Conservation (phyloP, 441 rosid genomes). For the Viola pubescens region DNA sequence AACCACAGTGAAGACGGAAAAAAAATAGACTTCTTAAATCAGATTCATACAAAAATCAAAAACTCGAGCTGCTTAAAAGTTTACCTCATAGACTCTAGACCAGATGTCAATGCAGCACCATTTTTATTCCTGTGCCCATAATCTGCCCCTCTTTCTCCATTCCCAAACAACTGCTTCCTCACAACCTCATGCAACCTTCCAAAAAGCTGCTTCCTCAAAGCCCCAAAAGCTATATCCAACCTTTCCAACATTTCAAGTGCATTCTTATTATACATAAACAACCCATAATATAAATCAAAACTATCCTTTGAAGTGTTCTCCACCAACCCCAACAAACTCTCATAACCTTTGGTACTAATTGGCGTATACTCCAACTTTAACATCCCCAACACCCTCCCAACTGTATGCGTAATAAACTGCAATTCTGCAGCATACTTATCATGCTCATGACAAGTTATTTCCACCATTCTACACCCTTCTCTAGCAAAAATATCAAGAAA, state of each 20-base stretch:
- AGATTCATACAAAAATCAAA: background rate
- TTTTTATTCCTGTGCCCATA: constrained; percentile 7
- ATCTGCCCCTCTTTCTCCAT: constrained; percentile 16
- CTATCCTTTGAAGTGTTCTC: constrained; percentile 42
- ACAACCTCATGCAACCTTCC: constrained; percentile 46
- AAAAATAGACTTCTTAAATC: too few species aligned
- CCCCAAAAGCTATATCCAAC: constrained; percentile 47
- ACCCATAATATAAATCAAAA: constrained; percentile 58
- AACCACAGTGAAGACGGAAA: too few species aligned
- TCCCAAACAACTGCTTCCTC: constrained; percentile 43
- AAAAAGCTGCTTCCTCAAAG: constrained; percentile 49
- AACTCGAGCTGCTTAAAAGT: background rate
- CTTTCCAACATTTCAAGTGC: constrained; percentile 53
- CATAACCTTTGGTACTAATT: constrained; percentile 43
- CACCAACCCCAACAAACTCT: constrained; percentile 35
- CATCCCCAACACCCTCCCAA: constrained; percentile 35
- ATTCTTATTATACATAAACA: constrained; percentile 51
- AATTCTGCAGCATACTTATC: constrained; percentile 35
- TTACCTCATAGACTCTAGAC: constrained; percentile 10
- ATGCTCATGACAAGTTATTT: constrained; percentile 40
- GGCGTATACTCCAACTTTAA: constrained; percentile 39
- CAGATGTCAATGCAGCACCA: constrained; percentile 14
- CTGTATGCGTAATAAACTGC: constrained; percentile 43
- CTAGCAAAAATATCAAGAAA: constrained; percentile 32
- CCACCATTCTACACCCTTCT: constrained; percentile 41